Conservation (phyloP, 805 yeast genomes). For the Blastobotrys americana region DNA sequence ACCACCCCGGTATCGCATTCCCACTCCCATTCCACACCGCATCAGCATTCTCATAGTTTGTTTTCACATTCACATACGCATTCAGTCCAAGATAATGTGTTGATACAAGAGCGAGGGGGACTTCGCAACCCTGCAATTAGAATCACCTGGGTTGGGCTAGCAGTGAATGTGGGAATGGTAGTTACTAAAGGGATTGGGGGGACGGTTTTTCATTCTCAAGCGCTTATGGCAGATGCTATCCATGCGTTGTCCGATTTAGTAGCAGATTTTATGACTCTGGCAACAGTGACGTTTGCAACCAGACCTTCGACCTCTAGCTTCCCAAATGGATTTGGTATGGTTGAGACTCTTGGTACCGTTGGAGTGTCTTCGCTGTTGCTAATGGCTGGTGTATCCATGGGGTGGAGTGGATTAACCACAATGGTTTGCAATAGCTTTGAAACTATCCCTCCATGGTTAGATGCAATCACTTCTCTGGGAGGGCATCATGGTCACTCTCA, state of each 20-base stretch:
- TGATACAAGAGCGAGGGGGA: conserved; percentile 27
- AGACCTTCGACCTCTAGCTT: conserved; percentile 51
- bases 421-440: conserved; percentile 13
- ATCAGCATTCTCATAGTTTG: conserved; percentile 12
- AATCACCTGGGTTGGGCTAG: conserved; percentile 86
- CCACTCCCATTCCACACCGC: conserved; percentile 7
- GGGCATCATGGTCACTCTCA: conserved; percentile 46
- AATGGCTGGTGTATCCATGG: conserved; percentile 86
- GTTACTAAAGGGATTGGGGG: conserved; percentile 85
- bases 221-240: conserved; percentile 87
- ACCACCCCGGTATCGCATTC: no score
- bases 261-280: conserved; percentile 80
- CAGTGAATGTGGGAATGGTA: conserved; percentile 81
- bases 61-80: conserved; percentile 21
- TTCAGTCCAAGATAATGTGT: conserved; percentile 17
- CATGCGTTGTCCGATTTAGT: conserved; percentile 89
- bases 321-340: conserved; percentile 88
- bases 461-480: conserved; percentile 41
- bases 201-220: conserved; percentile 85
- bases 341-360: conserved; percentile 87
- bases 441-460: conserved; percentile 38
- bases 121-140: conserved; percentile 76
- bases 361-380: conserved; percentile 78
- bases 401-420: conserved; percentile 65
- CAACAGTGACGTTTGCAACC: conserved; percentile 73